Evolutionary conservation across 306 rosid genomes (phyloP), one percentile per base, ranked within the genome.

Genomic region (Geum urbanum): DNA sequence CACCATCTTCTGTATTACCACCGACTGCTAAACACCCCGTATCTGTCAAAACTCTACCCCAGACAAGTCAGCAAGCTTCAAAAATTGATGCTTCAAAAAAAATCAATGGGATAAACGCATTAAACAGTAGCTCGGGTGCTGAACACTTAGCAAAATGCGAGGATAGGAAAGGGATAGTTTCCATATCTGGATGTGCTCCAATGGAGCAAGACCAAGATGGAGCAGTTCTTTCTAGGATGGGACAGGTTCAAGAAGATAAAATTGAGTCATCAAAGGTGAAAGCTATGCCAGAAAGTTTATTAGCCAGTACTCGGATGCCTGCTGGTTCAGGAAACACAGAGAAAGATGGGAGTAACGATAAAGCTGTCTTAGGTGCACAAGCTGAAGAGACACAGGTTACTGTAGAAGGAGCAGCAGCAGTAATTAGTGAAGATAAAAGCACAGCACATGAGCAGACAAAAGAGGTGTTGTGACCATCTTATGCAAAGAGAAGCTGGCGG

Each of bases 71-170:
- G 63, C 82, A 39, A 18, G 10, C 66, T 74, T 64, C 67, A 48
- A 66, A 74, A 9, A 43, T 47, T 18, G 56, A 78, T 47, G 8
- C 65, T 35, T 76, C 82, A 72, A 72, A 71, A 49, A 84, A 66
- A 74, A 76, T 55, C 51, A 83, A 62, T 61, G 76, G 18, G 37
- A 76, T 61, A 64, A 32, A 32, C 37, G 4, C 37, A 32, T 32
- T 32, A 32, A 64, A 71, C 71, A 52, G 79, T 71, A 66, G 57
- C 68, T 73, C 41, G 45, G 81, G 63, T 18, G 20, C 45, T 52
- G 74, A 75, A 62, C 69, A 69, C 74, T 74, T 78, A 41, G 43
- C 63, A 56, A 78, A 69, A 74, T 82, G 72, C 76, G 82, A 73
- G 83, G 83, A 68, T 66, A 80, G 77, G 69, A 71, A 69, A 50